Conservation (phyloP, 2,329 filamentous ascomycete genomes). For the Cercospora janseana region DNA sequence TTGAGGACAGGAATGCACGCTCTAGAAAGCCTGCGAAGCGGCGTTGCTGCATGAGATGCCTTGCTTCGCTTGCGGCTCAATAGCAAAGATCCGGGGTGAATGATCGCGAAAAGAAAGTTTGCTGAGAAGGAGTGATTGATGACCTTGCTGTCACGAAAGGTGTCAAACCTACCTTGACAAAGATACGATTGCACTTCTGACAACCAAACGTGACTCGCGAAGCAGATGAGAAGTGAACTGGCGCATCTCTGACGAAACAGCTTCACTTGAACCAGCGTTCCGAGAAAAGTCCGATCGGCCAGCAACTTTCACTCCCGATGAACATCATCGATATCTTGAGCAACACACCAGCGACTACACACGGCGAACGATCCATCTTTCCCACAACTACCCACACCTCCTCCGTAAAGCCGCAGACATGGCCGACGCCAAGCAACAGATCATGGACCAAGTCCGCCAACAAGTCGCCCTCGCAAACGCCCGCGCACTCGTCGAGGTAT, state of each 20-base stretch:
- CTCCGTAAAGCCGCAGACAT: constrained; percentile 25
- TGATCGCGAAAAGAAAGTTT: no score
- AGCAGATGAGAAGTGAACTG: neutral
- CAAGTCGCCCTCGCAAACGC: constrained; percentile 54
- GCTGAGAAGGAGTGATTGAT: no score
- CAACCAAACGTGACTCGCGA: no score
- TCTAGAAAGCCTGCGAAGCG: no score
- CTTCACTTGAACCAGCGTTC: constrained; percentile 3
- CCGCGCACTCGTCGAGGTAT: constrained; percentile 51
- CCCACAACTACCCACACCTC: neutral
- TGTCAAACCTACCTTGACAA: no score
- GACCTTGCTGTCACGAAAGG: no score
- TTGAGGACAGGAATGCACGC: no score
- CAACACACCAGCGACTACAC: neutral
- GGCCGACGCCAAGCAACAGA: constrained; percentile 46
- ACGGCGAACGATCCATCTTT: neutral
- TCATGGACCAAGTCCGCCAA: constrained; percentile 55
- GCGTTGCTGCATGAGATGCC: no score
- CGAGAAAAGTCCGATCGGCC: constrained; percentile 4
- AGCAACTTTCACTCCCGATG: constrained; percentile 2
- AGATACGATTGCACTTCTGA: no score
- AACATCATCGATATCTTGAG: neutral
- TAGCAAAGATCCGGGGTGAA: no score
- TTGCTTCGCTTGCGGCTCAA: no score
- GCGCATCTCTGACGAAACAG: neutral